phyloP scores from a whole-genome alignment of 305 asterid species.

The Fraxinus albicans region DNA sequence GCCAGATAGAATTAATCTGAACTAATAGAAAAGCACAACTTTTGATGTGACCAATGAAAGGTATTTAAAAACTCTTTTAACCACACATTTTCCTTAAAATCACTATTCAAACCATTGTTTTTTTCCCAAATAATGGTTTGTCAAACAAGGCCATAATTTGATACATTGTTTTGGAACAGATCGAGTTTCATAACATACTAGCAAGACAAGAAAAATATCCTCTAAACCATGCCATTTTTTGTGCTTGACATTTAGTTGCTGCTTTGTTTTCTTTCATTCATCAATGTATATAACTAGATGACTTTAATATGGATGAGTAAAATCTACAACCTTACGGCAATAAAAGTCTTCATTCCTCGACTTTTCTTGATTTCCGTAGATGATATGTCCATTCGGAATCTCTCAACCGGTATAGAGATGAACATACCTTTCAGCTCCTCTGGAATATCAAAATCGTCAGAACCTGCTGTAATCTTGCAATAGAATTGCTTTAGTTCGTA shows the following conservation, averaged over 20 bases:
- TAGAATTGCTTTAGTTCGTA: background rate
- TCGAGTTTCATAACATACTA: background rate
- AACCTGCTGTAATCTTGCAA: constrained; percentile 45
- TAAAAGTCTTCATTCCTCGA: constrained; percentile 24
- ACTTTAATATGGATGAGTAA: background rate
- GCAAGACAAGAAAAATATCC: background rate
- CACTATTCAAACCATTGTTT: background rate
- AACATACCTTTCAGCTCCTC: constrained; percentile 70
- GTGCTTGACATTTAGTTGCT: background rate
- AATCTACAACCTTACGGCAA: background rate
- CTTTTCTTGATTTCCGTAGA: constrained; percentile 72
- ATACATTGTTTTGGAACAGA: background rate
- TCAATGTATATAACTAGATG: background rate
- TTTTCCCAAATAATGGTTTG: background rate
- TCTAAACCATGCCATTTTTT: background rate
- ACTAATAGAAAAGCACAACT: background rate
- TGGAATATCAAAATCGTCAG: constrained; percentile 73
- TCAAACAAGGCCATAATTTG: no score
- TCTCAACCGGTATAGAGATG: constrained; percentile 68
- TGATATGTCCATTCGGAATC: constrained; percentile 75
- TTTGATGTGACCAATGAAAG: background rate
- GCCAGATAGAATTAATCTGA: no score
- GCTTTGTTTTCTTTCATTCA: no score
- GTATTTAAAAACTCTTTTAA: no score
- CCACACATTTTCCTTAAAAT: no score